Conservation (phyloP, 2,329 filamentous ascomycete species). For the Emergomyces orientalis region DNA sequence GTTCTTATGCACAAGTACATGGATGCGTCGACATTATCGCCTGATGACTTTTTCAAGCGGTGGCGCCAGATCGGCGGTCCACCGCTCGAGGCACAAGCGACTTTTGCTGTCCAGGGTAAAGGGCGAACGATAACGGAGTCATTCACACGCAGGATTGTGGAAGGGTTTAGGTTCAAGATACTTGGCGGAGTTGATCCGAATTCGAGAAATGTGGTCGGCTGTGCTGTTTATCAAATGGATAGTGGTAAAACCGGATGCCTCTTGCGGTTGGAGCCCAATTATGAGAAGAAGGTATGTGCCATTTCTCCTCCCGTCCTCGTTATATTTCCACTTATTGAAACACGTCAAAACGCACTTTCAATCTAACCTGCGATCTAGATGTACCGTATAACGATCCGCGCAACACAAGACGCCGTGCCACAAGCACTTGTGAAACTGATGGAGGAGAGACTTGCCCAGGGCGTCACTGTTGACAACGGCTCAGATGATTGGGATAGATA, state of each 20-base stretch:
- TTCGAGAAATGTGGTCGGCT: slow-evolving; percentile 80
- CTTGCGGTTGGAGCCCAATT: slow-evolving; percentile 89
- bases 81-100: slow-evolving; percentile 76
- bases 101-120: slow-evolving; percentile 60
- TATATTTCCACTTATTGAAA: not conserved
- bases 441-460: slow-evolving; percentile 67
- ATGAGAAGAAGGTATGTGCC: slow-evolving; percentile 67
- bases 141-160: slow-evolving; percentile 63
- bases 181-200: slow-evolving; percentile 84
- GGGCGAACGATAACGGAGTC: slow-evolving; percentile 57
- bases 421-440: slow-evolving; percentile 71
- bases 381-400: slow-evolving; percentile 87
- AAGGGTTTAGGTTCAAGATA: slow-evolving; percentile 84
- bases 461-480: slow-evolving; percentile 22
- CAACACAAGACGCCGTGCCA: slow-evolving; percentile 84
- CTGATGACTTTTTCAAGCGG: slow-evolving; percentile 95
- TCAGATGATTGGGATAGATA: slow-evolving; percentile 6
- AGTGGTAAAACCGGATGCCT: slow-evolving; percentile 91
- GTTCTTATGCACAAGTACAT: slow-evolving; percentile 91
- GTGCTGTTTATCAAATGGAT: slow-evolving; percentile 67
- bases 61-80: slow-evolving; percentile 97
- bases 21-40: slow-evolving; percentile 75
- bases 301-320: not conserved
- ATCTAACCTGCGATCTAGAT: slow-evolving; percentile 50
- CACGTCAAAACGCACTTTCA: not conserved